A percentile compares a stretch with the other conserved stretches of the same genome.
Evolutionary conservation across 441 rosid genomes (phyloP).

Genomic region (Dalechampia spathulata): DNA sequence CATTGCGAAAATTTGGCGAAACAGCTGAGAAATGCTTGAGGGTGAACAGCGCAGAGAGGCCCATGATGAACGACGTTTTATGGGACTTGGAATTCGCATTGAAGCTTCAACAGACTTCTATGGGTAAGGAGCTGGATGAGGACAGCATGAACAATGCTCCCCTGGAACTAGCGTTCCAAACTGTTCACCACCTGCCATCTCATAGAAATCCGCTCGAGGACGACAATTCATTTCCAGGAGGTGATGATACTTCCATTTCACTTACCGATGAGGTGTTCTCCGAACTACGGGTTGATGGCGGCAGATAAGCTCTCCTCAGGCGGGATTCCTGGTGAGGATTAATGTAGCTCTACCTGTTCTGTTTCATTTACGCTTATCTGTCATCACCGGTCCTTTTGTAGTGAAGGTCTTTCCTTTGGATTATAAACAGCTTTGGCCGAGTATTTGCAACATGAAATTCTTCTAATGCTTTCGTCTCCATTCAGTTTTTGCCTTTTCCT

Average conservation of each 20-base stretch:
- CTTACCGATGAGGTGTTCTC: constrained; percentile 5
- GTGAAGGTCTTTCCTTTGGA: too few relatives aligned
- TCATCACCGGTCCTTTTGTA: too few relatives aligned
- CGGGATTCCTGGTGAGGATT: neutral
- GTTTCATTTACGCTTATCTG: too few relatives aligned
- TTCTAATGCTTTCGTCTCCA: too few relatives aligned
- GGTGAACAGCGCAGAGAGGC: constrained; percentile 28
- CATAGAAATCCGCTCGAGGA: neutral
- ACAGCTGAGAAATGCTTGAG: constrained; percentile 39
- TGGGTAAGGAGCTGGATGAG: neutral
- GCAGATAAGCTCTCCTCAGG: neutral
- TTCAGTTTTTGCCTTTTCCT: too few relatives aligned
- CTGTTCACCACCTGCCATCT: neutral
- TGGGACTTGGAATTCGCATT: constrained; percentile 43
- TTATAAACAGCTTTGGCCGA: too few relatives aligned
- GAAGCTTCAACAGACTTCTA: constrained; percentile 17
- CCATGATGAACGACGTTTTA: constrained; percentile 38
- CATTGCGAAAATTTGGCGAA: constrained; percentile 39
- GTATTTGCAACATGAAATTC: too few relatives aligned
- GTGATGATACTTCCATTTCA: neutral
- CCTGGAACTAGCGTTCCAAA: constrained; percentile 3
- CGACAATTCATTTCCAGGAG: neutral
- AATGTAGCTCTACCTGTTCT: neutral
- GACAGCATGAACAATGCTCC: constrained; percentile 5
- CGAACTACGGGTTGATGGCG: neutral